Evolutionary conservation across 2,329 filamentous ascomycete species (phyloP).

Genomic region (Trichoderma atrobrunneum): DNA sequence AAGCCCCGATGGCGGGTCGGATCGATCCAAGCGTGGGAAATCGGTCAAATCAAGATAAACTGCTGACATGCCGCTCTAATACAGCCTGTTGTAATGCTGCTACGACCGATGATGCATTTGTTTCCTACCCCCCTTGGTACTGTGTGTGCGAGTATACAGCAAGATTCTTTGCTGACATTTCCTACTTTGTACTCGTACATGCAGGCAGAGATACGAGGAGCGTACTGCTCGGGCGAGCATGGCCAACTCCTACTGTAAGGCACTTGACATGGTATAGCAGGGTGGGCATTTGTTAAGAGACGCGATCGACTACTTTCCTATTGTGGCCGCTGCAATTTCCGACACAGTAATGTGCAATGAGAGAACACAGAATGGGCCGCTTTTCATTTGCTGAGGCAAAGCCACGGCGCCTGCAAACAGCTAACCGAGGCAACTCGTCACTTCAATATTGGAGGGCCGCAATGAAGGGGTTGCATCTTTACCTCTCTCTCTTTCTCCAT

Average conservation of each 20-base stretch:
- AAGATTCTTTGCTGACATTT: neutral
- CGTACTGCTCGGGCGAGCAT: neutral
- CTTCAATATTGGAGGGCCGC: neutral
- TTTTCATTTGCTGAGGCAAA: neutral
- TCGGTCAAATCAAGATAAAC: neutral
- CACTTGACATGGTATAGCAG: neutral
- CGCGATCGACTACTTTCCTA: neutral
- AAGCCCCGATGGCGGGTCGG: neutral
- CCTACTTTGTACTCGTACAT: neutral
- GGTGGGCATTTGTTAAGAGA: neutral
- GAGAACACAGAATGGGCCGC: neutral
- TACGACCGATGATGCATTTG: neutral
- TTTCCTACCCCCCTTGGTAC: neutral
- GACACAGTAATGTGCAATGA: neutral
- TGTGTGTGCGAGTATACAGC: neutral
- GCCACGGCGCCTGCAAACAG: neutral
- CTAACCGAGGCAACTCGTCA: neutral
- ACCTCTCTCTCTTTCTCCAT: neutral
- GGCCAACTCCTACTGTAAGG: neutral
- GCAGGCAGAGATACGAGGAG: neutral
- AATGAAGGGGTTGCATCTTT: neutral
- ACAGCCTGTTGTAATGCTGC: neutral
- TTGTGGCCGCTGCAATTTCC: neutral
- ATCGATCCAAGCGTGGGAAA: neutral
- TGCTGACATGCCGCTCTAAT: neutral